Evolutionary conservation across 2,329 filamentous ascomycete species (phyloP).

Genomic region (Rhynchosporium agropyri): DNA sequence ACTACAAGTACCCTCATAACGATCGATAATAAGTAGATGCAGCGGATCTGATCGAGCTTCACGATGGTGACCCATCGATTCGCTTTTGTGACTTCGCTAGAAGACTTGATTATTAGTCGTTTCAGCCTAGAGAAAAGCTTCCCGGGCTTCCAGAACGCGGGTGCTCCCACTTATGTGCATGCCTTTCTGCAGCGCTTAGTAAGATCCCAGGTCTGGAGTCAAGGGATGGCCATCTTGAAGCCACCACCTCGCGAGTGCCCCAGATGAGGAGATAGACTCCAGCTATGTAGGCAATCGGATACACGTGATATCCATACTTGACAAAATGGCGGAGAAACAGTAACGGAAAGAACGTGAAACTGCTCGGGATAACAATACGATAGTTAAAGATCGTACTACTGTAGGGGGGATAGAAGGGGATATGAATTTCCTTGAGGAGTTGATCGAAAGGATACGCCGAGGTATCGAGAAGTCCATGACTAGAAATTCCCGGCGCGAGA

Average conservation of each 20-base stretch:
- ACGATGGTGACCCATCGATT: background rate
- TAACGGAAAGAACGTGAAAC: too few relatives aligned
- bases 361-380: too few relatives aligned
- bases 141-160: conserved; percentile 8
- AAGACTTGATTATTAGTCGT: background rate
- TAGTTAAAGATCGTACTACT: too few relatives aligned
- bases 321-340: too few relatives aligned
- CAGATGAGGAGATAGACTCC: background rate
- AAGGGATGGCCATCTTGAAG: background rate
- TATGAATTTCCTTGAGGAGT: too few relatives aligned
- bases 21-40: conserved; percentile 17
- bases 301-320: too few relatives aligned
- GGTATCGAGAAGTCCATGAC: too few relatives aligned
- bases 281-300: too few relatives aligned
- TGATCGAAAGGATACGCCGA: too few relatives aligned
- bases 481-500: too few relatives aligned
- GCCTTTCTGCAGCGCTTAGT: conserved; percentile 1
- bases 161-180: background rate
- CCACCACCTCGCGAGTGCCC: background rate
- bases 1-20: background rate
- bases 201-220: background rate
- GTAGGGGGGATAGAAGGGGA: too few relatives aligned
- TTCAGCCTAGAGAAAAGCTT: background rate
- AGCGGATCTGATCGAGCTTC: conserved; percentile 2
- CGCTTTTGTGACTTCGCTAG: background rate